Percentiles rank a stretch among this genome's conserved stretches.
Evolutionary conservation across 345 rosid species (phyloP).

Genomic region (Acer yangbiense): DNA sequence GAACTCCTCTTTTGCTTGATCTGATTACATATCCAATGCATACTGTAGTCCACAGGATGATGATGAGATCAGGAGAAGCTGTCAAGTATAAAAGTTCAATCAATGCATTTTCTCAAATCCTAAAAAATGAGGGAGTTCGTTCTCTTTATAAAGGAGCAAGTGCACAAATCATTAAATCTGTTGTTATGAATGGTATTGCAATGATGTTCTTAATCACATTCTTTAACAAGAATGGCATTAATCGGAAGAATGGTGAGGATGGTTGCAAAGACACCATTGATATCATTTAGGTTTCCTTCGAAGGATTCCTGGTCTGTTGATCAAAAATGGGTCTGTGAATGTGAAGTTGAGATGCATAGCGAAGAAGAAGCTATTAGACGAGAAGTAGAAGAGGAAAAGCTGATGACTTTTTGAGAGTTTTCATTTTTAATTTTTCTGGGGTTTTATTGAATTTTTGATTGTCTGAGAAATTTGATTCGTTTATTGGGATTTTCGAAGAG

Average conservation of each 20-base stretch:
- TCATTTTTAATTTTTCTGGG: neutral
- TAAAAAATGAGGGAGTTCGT: no score
- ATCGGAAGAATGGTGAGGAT: no score
- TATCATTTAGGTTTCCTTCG: constrained; percentile 4
- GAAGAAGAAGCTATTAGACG: constrained; percentile 25
- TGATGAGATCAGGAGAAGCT: no score
- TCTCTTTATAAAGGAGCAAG: constrained; percentile 14
- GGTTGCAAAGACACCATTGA: no score
- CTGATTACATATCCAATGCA: no score
- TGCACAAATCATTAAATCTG: neutral
- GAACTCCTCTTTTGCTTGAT: no score
- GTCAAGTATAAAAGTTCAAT: no score
- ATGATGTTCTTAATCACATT: no score
- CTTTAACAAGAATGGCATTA: no score
- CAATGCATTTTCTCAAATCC: no score
- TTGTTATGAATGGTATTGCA: neutral
- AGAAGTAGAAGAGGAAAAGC: constrained; percentile 25
- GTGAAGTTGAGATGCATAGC: constrained; percentile 19
- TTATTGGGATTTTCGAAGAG: neutral
- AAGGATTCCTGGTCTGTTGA: constrained; percentile 45
- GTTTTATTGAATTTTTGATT: no score
- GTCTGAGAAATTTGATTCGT: neutral
- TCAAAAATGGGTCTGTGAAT: constrained; percentile 21
- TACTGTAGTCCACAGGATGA: no score
- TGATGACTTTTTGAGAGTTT: neutral